Evolutionary conservation across 2,329 filamentous ascomycete genomes (phyloP), one percentile per base, ranked within the genome.

Genomic region (Tolypocladium tropicale): DNA sequence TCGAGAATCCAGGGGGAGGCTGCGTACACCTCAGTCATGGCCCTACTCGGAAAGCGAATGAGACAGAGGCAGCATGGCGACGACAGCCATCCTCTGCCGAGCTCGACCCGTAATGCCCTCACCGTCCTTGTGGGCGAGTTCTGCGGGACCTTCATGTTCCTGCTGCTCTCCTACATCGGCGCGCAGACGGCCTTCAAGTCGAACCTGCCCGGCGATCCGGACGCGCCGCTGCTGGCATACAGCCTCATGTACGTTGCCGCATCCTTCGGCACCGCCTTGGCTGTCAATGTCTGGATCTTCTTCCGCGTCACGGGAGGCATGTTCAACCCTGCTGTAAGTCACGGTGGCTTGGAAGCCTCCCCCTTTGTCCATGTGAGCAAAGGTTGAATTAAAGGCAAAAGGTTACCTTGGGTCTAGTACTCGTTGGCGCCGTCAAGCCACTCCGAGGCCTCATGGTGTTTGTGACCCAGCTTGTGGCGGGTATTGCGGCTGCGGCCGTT

Each of bases 331-430:
- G 77, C 73, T 46, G 76, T 78, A 66, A 68, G 73, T 68, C 21
- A 50, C 33, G 4, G 14, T 5, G 55, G 16, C 55, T 52, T 2
- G 18, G 14, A 12, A 12, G 46, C 6, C n/a, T 10, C 28, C 28
- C n/a, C n/a, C n/a, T n/a, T 28, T 7, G 28, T 32, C 28, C 2
- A 2, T 7, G 46, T 16, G 21, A 14, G 46, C 46, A 50, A 10
- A 6, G 9, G 14, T 10, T 50, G 1, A 50, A 18, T 21, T 3
- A 11, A 10, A 50, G 46, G 7, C n/a, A n/a, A 37, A 39, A 77
- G 74, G 72, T 78, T n/a, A 84, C 84, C 0, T 67, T 87, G 1
- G 82, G 78, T 1, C 76, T 87, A 23, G 75, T 77, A n/a, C 71
- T 86, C 4, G 77, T 81, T 52, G 81, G 82, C 2, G 80, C 78